Percentiles rank a stretch among this genome's conserved stretches.
Conservation (phyloP, 805 yeast genomes). For the Pachysolen tannophilus region DNA sequence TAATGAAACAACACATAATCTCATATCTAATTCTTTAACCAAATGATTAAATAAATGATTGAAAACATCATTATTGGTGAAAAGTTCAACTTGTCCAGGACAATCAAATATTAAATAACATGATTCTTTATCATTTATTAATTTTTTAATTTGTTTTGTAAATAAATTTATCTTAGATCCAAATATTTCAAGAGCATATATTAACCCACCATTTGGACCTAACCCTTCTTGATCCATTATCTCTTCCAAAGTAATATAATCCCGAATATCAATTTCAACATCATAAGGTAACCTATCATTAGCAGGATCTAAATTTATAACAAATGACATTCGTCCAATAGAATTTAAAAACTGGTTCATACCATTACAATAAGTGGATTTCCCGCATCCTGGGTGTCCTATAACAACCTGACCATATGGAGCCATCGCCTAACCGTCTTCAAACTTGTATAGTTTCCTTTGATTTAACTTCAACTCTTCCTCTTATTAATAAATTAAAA, state of each 20-base stretch:
- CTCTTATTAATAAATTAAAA: too few relatives aligned
- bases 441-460: neutral
- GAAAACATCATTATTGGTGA: conserved; percentile 80
- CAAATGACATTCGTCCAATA: conserved; percentile 82
- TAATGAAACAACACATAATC: conserved; percentile 79
- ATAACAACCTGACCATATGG: conserved; percentile 84
- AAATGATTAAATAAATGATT: conserved; percentile 57
- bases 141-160: conserved; percentile 43
- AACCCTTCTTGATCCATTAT: conserved; percentile 46
- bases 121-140: conserved; percentile 36
- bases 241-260: conserved; percentile 48
- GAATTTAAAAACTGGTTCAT: conserved; percentile 89
- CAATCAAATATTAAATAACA: conserved; percentile 78
- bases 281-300: conserved; percentile 48
- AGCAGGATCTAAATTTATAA: conserved; percentile 85
- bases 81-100: conserved; percentile 95
- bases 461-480: too few relatives aligned
- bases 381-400: conserved; percentile 98
- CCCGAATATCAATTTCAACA: conserved; percentile 49
- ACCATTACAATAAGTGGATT: conserved; percentile 91
- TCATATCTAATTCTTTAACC: conserved; percentile 54
- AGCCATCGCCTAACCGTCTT: conserved; percentile 28
- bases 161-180: conserved; percentile 54
- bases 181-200: conserved; percentile 72
- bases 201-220: conserved; percentile 80